Percentiles rank a stretch among this genome's conserved stretches.
Conservation (phyloP, 768 basidiomycete genomes). For the Tylopilus plumbeoviolaceoides region DNA sequence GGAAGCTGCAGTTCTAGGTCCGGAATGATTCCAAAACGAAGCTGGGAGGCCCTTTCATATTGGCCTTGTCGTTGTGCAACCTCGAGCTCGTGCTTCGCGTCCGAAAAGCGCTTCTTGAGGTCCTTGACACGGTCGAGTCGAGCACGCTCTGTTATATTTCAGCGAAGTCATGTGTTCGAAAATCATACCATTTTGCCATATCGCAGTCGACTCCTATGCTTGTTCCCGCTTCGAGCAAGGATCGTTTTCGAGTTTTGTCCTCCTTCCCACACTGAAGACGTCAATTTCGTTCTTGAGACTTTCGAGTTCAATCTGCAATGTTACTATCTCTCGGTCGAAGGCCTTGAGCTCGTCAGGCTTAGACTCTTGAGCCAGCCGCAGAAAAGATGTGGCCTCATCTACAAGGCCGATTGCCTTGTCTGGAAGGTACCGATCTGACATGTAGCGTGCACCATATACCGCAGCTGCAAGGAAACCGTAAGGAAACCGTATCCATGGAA, state of each 20-base stretch:
- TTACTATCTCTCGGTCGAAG: conserved; percentile 79
- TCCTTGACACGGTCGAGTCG: conserved; percentile 68
- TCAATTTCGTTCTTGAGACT: conserved; percentile 87
- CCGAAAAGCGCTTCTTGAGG: conserved; percentile 70
- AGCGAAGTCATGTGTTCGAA: not conserved
- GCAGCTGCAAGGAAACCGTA: conserved; percentile 49
- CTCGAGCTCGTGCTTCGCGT: conserved; percentile 81
- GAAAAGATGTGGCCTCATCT: conserved; percentile 86
- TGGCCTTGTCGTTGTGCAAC: conserved; percentile 88
- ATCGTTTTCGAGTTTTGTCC: conserved; percentile 60
- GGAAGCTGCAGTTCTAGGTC: conserved; percentile 73
- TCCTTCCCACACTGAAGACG: conserved; percentile 74
- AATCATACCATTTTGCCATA: conserved; percentile 67
- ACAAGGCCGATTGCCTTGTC: conserved; percentile 92
- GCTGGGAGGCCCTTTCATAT: conserved; percentile 76
- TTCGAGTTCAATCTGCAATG: conserved; percentile 85
- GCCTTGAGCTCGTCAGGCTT: conserved; percentile 84
- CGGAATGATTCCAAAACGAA: conserved; percentile 83
- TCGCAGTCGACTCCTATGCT: conserved; percentile 52
- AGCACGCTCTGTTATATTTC: conserved; percentile 48
- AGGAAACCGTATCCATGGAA: not conserved
- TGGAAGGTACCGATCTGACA: conserved; percentile 83
- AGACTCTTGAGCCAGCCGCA: conserved; percentile 84
- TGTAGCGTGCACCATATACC: conserved; percentile 79
- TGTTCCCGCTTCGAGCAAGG: conserved; percentile 58